Evolutionary conservation across 1,284 basidiomycete species (phyloP), one percentile per base, ranked within the genome.

Genomic region (Marasmius fiardii): DNA sequence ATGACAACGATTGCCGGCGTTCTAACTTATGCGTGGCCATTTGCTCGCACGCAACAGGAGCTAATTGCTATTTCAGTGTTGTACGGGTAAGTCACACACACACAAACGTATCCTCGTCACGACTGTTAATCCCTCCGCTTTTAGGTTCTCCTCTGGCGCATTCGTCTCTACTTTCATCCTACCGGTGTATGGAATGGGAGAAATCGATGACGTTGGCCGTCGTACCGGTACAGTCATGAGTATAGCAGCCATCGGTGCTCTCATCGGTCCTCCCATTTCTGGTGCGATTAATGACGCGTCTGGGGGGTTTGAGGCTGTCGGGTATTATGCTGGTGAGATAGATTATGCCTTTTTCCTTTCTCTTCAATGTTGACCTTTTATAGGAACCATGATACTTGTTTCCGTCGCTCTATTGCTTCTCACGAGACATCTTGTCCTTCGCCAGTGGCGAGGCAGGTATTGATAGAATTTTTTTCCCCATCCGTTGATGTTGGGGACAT

Each of bases 141-240:
- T 56, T 48, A 85, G 82, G 1, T 73, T 80, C 47, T 65, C 76
- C 0, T 79, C 74, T 3, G 82, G 82, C 0, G 72, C 78, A 0
- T 85, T 78, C 52, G 74, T 80, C 18, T 75, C 78, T 1, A 71
- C 82, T 23, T 66, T 83, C 43, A 63, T 74, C 1, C 65, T 74
- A 7, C 85, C 85, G 0, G 64, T 80, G 21, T 78, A 83, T 24
- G 67, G 70, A 2, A 75, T 88, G 71, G 85, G 85, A 3, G 71
- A 76, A 0, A 70, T 76, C 1, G 69, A 70, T n/a, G 83, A 87
- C 60, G 74, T 86, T 5, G 86, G 86, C 28, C 72, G 80, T 31
- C 76, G 84, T 11, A 69, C 77, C 3, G 85, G 87, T 0, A 79
- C 86, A 71, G 74, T 78, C 41, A 72, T 84, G 67, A 81, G 76